Evolutionary conservation across 2,329 filamentous ascomycete genomes (phyloP), one percentile per base, ranked within the genome.

Genomic region (Mollisiaceae sp.): DNA sequence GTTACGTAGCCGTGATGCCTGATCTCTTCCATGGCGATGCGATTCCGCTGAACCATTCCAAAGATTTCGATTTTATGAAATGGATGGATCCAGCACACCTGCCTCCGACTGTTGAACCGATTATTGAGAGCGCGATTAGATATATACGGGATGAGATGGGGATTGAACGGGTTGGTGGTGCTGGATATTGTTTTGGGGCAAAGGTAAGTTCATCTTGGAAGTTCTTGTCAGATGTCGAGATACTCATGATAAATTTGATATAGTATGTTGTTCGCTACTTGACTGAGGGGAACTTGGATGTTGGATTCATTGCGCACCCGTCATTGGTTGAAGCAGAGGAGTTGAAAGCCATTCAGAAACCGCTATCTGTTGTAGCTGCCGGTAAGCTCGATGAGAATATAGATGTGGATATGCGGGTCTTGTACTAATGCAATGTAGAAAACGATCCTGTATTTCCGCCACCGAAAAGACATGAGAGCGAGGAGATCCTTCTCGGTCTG

Each of bases 11-110:
- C 14, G 4, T 91, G 58, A 82, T 92, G 70, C 85, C 90, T 47
- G 90, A 93, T 76, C 79, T 90, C 64, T 90, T 91, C 81, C 81
- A 86, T 68, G 89, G 87, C 68, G 86, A 91, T 73, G 75, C 85
- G 22, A 77, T 90, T 65, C 75, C 79, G 1, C 86, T 75, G 81
- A 79, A 60, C 77, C 80, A 41, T 3, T 4, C 12, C 15, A 12
- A 12, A 12, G 38, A 41, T 18, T 41, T 41, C 15, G 38, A 12
- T 18, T 2, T 41, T 18, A 20, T 78, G 75, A 27, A 14, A 43
- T 24, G 59, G 59, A 45, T 24, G 56, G 27, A 6, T 61, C 20
- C 36, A 38, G 59, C 22, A 22, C 38, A 41, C 38, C 2, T 18
- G 38, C 38, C 38, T 41, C 11, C 11, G 38, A 18, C 4, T 9